Conservation (phyloP, 1,139 yeast species). For the Blastobotrys capitulatus region DNA sequence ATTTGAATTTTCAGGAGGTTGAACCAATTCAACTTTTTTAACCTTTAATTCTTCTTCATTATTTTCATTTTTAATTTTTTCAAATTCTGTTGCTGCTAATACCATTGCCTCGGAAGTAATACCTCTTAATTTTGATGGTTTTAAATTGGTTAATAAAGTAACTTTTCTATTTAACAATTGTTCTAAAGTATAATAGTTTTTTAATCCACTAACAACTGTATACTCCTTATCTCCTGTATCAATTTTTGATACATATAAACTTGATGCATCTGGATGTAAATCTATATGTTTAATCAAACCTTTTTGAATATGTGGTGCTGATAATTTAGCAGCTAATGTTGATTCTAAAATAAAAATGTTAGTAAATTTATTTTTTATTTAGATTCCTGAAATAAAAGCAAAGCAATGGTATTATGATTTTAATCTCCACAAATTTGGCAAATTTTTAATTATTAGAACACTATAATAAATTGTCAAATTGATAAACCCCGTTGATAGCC, state of each 20-base stretch:
- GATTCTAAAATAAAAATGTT: background rate
- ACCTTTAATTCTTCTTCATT: background rate
- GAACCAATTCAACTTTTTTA: constrained; percentile 35
- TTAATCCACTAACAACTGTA: constrained; percentile 53
- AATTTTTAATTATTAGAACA: too few species aligned
- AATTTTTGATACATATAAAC: constrained; percentile 48
- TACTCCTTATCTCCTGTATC: constrained; percentile 22
- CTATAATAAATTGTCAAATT: too few species aligned
- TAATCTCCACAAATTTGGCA: too few species aligned
- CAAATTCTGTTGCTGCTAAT: constrained; percentile 42
- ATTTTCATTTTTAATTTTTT: background rate
- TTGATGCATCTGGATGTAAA: constrained; percentile 49
- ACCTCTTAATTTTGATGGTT: constrained; percentile 65
- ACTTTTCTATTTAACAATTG: constrained; percentile 46
- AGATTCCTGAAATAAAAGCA: too few species aligned
- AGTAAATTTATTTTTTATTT: too few species aligned
- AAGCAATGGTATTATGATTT: too few species aligned
- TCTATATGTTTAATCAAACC: constrained; percentile 43
- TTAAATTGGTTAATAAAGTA: constrained; percentile 53
- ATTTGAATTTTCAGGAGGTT: constrained; percentile 34
- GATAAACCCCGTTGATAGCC: too few species aligned
- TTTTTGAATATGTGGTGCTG: constrained; percentile 32
- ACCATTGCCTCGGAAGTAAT: constrained; percentile 54
- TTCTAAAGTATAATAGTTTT: constrained; percentile 44
- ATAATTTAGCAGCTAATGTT: background rate